Base-by-base conservation (phyloP, 768 basidiomycete species). In the Collybia mongolica region DNA sequence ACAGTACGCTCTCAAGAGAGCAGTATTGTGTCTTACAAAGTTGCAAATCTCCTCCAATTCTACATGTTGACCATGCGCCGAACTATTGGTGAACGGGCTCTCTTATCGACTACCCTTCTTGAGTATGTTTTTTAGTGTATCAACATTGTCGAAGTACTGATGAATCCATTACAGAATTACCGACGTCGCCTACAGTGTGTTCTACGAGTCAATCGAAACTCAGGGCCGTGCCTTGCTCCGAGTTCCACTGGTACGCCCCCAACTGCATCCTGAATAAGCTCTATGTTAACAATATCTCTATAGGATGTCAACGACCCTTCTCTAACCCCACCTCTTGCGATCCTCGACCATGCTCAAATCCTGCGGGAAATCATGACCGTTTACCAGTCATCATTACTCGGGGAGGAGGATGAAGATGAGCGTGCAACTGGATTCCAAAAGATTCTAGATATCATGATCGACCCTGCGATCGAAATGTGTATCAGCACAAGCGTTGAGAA, bases 41-140 rank as follows among this genome's bases (percentile, higher is more conserved):
- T 98, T 45, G 87, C 93, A 41, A 98, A 96, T 59, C 74, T 98
- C n/a, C 69, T 99, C 7, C 92, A 96, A 56, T 99, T 98, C 63
- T 99, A 98, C 65, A 72, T 86, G 62, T 67, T 93, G 26, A 98
- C 94, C 4, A 97, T 99, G 93, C 79, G 83, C 44, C 79, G 92
- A 42, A 98, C 95, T 1, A 86, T 98, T 38, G 97, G 97, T 0
- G 77, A 81, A n/a, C 74, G 88, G 2, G 91, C 95, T 1, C 51
- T 89, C 39, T 72, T 98, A 47, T 87, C 88, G 1, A 77, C 72
- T 49, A 86, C 89, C 0, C 72, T 98, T 23, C 73, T 83, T 54
- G 93, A 97, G 93, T 96, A 57, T 44, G 85, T 57, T 11, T 28
- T 29, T 44, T 9, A 9, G 5, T 3, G 32, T 32, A 14, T 6